Conservation (phyloP, 2,329 filamentous ascomycete genomes). For the Ophiostoma pallidulum region DNA sequence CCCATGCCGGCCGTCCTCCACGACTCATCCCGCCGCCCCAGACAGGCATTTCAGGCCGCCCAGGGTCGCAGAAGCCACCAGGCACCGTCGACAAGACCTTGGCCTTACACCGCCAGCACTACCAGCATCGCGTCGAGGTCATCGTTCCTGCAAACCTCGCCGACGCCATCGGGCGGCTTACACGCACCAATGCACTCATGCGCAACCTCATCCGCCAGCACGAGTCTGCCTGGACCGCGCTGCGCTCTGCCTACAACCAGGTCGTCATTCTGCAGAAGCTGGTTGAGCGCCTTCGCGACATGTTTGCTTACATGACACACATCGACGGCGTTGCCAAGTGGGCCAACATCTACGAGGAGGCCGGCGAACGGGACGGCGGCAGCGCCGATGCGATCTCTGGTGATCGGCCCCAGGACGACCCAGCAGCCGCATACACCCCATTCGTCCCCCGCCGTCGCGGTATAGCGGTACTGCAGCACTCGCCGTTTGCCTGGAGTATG, state of each 20-base stretch:
- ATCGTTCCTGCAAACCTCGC: background rate
- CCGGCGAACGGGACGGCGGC: background rate
- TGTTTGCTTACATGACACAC: constrained; percentile 1
- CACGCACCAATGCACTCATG: background rate
- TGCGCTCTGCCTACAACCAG: constrained; percentile 4
- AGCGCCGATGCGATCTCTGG: too few species aligned
- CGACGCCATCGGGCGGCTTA: background rate
- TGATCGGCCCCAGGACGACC: too few species aligned
- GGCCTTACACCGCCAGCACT: background rate
- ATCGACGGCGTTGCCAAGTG: background rate
- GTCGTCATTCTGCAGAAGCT: constrained; percentile 6
- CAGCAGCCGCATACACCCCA: background rate
- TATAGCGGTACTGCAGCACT: background rate
- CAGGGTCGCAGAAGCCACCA: background rate
- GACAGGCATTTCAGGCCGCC: background rate
- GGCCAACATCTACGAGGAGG: background rate
- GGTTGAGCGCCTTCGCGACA: constrained; percentile 4
- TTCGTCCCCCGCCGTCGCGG: too few species aligned
- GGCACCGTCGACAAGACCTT: background rate
- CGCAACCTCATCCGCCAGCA: constrained; percentile 8
- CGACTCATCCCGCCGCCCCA: background rate
- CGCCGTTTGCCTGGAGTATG: constrained; percentile 1
- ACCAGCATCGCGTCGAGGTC: background rate
- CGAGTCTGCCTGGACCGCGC: constrained; percentile 4
- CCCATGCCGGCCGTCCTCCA: background rate